Evolutionary conservation across 441 rosid genomes (phyloP), one percentile per base, ranked within the genome.

Genomic region (Aleurites moluccanus): DNA sequence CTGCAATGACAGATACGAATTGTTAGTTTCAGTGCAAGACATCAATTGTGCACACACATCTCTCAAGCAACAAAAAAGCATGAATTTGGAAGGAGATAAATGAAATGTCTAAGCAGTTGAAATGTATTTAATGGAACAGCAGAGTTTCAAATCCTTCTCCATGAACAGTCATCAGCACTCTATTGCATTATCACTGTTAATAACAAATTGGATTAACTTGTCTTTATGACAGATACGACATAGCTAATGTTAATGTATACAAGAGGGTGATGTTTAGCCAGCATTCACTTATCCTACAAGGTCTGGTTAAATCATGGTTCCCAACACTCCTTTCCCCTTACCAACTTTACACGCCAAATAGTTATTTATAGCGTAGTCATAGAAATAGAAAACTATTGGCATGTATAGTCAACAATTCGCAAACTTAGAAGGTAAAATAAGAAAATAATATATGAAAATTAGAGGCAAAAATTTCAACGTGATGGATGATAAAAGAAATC

Each of bases 1-100:
- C 99, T 92, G 90, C 87, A 81, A 18, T 10, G 15, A 63, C 72
- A 14, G 6, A 49, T 23, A 67, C 52, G 18, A n/a, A n/a, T n/a
- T n/a, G n/a, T n/a, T n/a, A n/a, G n/a, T n/a, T n/a, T n/a, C n/a
- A n/a, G n/a, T n/a, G n/a, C n/a, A n/a, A n/a, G n/a, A n/a, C n/a
- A n/a, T n/a, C n/a, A n/a, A n/a, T n/a, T n/a, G n/a, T n/a, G n/a
- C n/a, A n/a, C n/a, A n/a, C n/a, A n/a, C n/a, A n/a, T n/a, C n/a
- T n/a, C n/a, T n/a, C n/a, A n/a, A n/a, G n/a, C n/a, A n/a, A n/a
- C n/a, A n/a, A n/a, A n/a, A n/a, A n/a, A n/a, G n/a, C n/a, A n/a
- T n/a, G n/a, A n/a, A n/a, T n/a, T n/a, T n/a, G n/a, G n/a, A n/a
- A n/a, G n/a, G n/a, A n/a, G n/a, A n/a, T n/a, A n/a, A n/a, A n/a